phyloP scores from a whole-genome alignment of 345 rosid genomes.

The Fremontodendron californicum region DNA sequence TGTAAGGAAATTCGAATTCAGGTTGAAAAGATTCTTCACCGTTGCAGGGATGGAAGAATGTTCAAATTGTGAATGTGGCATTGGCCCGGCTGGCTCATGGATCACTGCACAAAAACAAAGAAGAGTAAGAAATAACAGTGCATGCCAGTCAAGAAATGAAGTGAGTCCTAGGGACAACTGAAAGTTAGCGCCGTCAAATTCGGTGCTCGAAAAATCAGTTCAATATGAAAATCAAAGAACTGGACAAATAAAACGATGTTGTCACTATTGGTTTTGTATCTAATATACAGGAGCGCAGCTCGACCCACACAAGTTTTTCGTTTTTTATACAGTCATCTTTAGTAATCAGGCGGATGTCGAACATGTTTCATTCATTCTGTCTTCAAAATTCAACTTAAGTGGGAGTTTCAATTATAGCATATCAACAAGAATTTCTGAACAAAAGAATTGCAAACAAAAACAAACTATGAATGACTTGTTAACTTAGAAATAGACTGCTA shows the following conservation, averaged over 20 bases:
- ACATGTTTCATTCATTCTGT: too few species aligned
- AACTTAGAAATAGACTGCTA: neutral
- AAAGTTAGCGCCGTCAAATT: too few species aligned
- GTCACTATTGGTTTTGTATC: neutral
- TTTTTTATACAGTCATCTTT: neutral
- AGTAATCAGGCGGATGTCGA: neutral
- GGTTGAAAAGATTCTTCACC: conserved; percentile 90
- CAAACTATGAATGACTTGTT: neutral
- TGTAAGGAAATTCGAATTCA: conserved; percentile 78
- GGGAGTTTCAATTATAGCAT: neutral
- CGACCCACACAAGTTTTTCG: neutral
- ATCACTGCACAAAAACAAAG: conserved; percentile 53
- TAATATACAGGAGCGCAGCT: neutral
- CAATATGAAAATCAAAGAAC: neutral
- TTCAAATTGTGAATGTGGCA: conserved; percentile 73
- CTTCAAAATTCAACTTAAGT: neutral
- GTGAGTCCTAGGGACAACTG: neutral
- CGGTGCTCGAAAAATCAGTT: neutral
- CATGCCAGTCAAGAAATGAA: neutral
- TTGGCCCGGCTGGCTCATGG: conserved; percentile 85
- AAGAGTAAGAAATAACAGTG: neutral
- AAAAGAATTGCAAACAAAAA: neutral
- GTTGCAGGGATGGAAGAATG: conserved; percentile 97
- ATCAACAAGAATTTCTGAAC: neutral
- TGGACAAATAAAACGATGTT: neutral